These are phyloP conservation scores for Beauveria caledonica DNA, from an alignment of 2,329 filamentous ascomycete genomes.

Conservation along the genomic window DNA sequence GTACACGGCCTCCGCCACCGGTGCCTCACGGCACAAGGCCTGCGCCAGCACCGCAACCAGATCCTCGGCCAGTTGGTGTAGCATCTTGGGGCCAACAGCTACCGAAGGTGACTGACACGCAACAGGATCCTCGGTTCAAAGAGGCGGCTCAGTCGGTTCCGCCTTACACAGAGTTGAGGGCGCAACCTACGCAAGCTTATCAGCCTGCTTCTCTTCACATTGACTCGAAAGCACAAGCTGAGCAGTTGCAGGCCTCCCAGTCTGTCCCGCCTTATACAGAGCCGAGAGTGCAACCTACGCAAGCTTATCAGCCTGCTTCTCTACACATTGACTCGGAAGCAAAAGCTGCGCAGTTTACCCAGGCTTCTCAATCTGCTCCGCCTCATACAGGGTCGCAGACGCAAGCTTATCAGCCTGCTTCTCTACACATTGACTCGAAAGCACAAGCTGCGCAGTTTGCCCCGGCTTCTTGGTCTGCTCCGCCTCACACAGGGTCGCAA, in stretches of 20 bases:
- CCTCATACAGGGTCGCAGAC: not conserved
- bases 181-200: not conserved
- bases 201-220: not conserved
- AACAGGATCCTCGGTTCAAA: not conserved
- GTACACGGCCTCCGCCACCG: not conserved
- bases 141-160: not conserved
- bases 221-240: not conserved
- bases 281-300: too few relatives aligned
- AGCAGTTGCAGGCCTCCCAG: not conserved
- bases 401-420: not conserved
- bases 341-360: not conserved
- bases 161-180: not conserved
- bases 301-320: too few relatives aligned
- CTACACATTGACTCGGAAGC: not conserved
- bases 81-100: not conserved
- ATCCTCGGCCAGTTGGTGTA: not conserved
- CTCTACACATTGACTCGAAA: not conserved
- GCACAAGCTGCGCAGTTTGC: not conserved
- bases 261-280: too few relatives aligned
- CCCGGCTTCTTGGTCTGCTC: too few relatives aligned
- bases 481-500: too few relatives aligned
- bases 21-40: not conserved
- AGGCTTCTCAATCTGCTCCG: not conserved
- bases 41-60: not conserved
- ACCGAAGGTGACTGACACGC: not conserved